phyloP scores from a whole-genome alignment of 2,329 filamentous ascomycete species.

The Xylariales sp. region DNA sequence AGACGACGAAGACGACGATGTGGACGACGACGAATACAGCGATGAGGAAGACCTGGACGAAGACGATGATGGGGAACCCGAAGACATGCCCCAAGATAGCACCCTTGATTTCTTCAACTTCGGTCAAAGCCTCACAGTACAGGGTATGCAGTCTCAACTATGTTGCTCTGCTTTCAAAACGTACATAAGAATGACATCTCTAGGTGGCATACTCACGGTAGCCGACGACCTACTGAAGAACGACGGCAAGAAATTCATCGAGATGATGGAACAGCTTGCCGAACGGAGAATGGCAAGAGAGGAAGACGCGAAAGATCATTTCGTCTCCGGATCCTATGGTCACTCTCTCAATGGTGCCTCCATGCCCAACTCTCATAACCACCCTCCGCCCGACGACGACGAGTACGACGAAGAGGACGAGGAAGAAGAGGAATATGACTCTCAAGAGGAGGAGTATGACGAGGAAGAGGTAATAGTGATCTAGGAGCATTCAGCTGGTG shows the following conservation, averaged over 20 bases:
- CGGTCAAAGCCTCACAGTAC: conserved; percentile 93
- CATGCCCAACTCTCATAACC: conserved; percentile 57
- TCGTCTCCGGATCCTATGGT: conserved; percentile 53
- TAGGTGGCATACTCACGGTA: conserved; percentile 96
- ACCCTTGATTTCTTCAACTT: conserved; percentile 93
- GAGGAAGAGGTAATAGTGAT: conserved; percentile 65
- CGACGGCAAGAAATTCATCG: conserved; percentile 98
- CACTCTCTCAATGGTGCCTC: conserved; percentile 57
- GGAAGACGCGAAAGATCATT: conserved; percentile 72
- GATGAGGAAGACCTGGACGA: conserved; percentile 41
- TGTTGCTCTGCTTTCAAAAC: conserved; percentile 15
- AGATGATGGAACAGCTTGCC: conserved; percentile 99
- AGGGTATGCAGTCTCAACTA: conserved; percentile 48
- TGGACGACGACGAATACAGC: conserved; percentile 42
- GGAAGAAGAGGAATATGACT: conserved; percentile 58
- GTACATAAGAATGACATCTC: conserved; percentile 31
- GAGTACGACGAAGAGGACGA: conserved; percentile 64
- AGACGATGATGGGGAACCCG: conserved; percentile 45
- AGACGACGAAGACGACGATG: conserved; percentile 40
- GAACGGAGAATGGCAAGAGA: conserved; percentile 96
- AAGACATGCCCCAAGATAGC: conserved; percentile 53
- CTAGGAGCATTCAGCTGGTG: conserved; percentile 14
- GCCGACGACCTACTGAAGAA: conserved; percentile 98
- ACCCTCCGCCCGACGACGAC: conserved; percentile 72
- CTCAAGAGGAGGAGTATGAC: conserved; percentile 62